phyloP scores from a whole-genome alignment of 371 early-diverging fungal genomes.

The Mucor irregularis region DNA sequence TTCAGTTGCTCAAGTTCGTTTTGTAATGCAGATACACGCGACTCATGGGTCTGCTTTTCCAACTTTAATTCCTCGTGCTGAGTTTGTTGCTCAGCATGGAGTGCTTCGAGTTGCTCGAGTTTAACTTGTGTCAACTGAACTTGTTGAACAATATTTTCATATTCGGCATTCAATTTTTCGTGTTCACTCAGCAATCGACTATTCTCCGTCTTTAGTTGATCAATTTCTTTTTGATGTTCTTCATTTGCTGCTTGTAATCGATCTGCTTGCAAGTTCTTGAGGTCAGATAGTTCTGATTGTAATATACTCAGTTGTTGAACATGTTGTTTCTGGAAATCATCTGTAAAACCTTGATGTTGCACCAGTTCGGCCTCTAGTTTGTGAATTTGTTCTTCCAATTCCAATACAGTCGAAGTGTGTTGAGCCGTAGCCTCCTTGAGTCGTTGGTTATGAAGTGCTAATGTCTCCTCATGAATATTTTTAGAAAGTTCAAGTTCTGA shows the following conservation, averaged over 20 bases:
- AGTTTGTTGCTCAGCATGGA: not conserved
- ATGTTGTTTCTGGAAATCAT: not conserved
- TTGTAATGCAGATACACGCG: not conserved
- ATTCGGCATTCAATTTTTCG: not conserved
- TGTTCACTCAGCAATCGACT: too few relatives aligned
- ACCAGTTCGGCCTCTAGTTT: not conserved
- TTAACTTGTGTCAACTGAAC: not conserved
- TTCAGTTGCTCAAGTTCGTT: too few relatives aligned
- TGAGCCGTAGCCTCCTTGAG: not conserved
- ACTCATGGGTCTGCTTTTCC: not conserved
- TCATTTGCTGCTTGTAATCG: not conserved
- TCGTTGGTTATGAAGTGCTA: not conserved
- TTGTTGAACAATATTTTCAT: not conserved
- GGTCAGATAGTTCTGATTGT: not conserved
- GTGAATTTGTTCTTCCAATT: slow-evolving; percentile 17
- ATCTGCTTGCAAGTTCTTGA: not conserved
- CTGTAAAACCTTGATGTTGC: not conserved
- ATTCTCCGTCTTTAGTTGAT: not conserved
- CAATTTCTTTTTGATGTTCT: not conserved
- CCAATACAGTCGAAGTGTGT: slow-evolving; percentile 1
- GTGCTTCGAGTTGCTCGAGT: not conserved
- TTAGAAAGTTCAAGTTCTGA: not conserved
- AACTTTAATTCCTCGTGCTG: not conserved
- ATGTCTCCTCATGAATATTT: not conserved
- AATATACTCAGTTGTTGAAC: not conserved